Evolutionary conservation across 257 asterid genomes (phyloP).

Genomic region (Thymus quinquecostatus): DNA sequence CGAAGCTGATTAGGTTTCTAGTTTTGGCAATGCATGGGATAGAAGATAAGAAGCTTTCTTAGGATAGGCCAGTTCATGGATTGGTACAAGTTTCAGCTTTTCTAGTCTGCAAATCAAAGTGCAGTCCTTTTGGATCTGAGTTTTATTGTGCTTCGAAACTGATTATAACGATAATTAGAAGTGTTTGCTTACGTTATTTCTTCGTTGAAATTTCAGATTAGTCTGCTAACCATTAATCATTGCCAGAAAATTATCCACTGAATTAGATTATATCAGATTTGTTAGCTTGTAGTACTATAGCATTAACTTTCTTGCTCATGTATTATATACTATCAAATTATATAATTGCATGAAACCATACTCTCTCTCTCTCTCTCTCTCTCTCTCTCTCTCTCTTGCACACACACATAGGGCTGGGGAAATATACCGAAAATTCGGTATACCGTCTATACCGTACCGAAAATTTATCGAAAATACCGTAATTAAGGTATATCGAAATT

Average conservation of each 20-base stretch:
- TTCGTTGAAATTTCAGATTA: no score
- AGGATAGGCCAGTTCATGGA: constrained; percentile 2
- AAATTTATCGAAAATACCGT: no score
- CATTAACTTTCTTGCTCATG: background rate
- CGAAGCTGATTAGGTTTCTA: background rate
- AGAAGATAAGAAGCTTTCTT: background rate
- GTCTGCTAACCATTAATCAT: no score
- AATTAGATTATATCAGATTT: background rate
- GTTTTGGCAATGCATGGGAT: background rate
- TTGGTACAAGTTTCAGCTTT: background rate
- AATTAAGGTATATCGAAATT: no score
- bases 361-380: background rate
- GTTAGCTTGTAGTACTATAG: background rate
- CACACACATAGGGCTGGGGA: no score
- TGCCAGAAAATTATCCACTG: background rate
- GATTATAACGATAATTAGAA: background rate
- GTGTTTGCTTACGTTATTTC: background rate
- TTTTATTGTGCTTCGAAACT: background rate
- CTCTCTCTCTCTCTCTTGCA: background rate
- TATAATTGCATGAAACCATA: background rate
- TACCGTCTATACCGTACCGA: no score
- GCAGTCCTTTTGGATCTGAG: background rate
- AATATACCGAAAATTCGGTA: no score
- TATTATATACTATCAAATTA: background rate
- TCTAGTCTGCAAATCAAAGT: background rate